Evolutionary conservation across 2,329 filamentous ascomycete genomes (phyloP).

Genomic region (Colletotrichum gloeosporioides): DNA sequence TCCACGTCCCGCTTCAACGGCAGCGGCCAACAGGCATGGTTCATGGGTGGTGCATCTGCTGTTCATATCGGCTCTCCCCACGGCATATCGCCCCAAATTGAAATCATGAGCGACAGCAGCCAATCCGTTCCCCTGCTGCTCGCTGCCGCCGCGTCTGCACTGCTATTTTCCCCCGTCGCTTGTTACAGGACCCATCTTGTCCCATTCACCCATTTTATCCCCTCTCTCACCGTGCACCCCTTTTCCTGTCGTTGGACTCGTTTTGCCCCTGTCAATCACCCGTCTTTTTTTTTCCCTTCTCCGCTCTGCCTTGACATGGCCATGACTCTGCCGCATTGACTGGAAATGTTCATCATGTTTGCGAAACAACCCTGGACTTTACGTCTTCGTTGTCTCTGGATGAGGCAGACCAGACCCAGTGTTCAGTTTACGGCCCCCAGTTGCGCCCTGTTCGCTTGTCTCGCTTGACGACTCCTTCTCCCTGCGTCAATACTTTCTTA

Average conservation of each 20-base stretch:
- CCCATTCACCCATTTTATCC: not conserved
- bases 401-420: not conserved
- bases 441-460: not conserved
- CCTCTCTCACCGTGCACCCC: not conserved
- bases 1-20: not conserved
- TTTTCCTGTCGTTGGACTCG: not conserved
- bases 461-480: constrained; percentile 13
- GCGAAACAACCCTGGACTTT: constrained; percentile 2
- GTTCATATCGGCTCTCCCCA: not conserved
- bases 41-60: not conserved
- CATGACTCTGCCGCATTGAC: constrained; percentile 3
- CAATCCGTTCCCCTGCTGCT: constrained; percentile 5
- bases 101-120: constrained; percentile 15
- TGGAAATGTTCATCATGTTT: not conserved
- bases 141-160: constrained; percentile 4
- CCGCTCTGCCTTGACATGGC: not conserved
- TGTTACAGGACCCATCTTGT: not conserved
- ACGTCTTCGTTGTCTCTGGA: constrained; percentile 2
- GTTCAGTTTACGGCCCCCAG: constrained; percentile 1
- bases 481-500: constrained; percentile 4
- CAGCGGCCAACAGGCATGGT: not conserved
- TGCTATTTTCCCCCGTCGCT: not conserved
- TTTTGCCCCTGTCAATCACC: not conserved
- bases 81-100: constrained; percentile 8
- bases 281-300: not conserved